Evolutionary conservation across 2,329 filamentous ascomycete species (phyloP).

Genomic region (Fusarium stilboides): DNA sequence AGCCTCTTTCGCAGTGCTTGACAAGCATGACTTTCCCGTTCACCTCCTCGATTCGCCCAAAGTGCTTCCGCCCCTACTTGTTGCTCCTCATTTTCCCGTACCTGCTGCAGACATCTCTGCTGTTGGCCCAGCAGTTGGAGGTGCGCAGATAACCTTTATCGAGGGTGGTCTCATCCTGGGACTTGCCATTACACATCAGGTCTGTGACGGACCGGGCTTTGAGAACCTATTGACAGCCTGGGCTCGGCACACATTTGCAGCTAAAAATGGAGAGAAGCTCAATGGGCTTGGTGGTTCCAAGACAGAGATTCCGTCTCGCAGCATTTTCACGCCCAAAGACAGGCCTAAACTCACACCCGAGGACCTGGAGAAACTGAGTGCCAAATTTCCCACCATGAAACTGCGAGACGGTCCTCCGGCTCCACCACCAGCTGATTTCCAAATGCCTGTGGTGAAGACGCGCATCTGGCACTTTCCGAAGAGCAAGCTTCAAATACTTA

Average conservation of each 20-base stretch:
- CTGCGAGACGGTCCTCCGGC: conserved; percentile 20
- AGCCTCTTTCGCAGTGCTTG: conserved; percentile 1
- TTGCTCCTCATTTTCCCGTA: conserved; percentile 3
- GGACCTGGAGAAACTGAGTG: conserved; percentile 3
- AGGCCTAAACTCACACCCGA: not conserved
- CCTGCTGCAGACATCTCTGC: conserved; percentile 2
- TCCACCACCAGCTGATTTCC: conserved; percentile 24
- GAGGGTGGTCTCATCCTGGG: conserved; percentile 24
- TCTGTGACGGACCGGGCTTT: conserved; percentile 32
- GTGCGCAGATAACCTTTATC: conserved; percentile 31
- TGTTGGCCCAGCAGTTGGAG: conserved; percentile 13
- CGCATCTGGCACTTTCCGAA: conserved; percentile 35
- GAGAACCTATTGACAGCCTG: conserved; percentile 27
- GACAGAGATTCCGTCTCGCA: not conserved
- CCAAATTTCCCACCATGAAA: conserved; percentile 12
- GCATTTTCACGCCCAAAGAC: not conserved
- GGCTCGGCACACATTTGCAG: conserved; percentile 14
- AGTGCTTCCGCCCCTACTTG: not conserved
- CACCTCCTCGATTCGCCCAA: conserved; percentile 22
- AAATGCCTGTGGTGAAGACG: conserved; percentile 22
- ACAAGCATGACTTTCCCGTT: conserved; percentile 16
- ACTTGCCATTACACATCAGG: conserved; percentile 25
- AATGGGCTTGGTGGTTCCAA: not conserved
- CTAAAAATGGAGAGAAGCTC: not conserved
- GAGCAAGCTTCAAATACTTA: conserved; percentile 16